These are phyloP conservation scores for Tetradesmus lagerheimii DNA, from an alignment of 139 green algal species.

Conservation along the genomic window DNA sequence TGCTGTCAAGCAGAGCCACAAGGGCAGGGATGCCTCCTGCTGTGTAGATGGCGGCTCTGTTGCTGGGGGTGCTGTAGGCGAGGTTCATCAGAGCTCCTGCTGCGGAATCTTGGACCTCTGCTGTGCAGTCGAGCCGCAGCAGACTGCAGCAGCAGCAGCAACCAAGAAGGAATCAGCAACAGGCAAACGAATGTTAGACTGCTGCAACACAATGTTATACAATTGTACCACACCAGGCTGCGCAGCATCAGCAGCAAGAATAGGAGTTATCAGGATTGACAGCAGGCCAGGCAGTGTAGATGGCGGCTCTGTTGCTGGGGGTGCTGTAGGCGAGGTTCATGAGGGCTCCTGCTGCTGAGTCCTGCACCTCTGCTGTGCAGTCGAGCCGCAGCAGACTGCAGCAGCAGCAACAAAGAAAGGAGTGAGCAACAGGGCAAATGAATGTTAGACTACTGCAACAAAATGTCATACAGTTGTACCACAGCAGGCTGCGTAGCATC, in stretches of 20 bases:
- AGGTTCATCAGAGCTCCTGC: constrained; percentile 24
- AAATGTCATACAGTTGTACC: no score
- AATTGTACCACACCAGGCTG: no score
- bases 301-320: not conserved
- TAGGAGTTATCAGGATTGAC: no score
- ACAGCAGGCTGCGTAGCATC: no score
- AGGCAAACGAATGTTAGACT: no score
- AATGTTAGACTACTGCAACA: no score
- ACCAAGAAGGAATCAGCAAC: no score
- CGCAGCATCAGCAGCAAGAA: no score
- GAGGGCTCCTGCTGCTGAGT: constrained; percentile 1
- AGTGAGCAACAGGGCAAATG: no score
- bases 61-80: constrained; percentile 13
- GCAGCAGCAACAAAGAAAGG: not conserved
- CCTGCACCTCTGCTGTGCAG: not conserved
- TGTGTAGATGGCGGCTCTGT: not conserved
- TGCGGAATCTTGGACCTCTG: not conserved
- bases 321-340: constrained; percentile 34
- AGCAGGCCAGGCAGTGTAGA: not conserved
- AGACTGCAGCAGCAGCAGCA: not conserved
- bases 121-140: not conserved
- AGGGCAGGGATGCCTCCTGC: not conserved
- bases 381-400: not conserved
- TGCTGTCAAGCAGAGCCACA: not conserved
- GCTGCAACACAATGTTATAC: no score